Evolutionary conservation across 2,329 filamentous ascomycete species (phyloP), one percentile per base, ranked within the genome.

Genomic region (Aspergillus alliaceus): DNA sequence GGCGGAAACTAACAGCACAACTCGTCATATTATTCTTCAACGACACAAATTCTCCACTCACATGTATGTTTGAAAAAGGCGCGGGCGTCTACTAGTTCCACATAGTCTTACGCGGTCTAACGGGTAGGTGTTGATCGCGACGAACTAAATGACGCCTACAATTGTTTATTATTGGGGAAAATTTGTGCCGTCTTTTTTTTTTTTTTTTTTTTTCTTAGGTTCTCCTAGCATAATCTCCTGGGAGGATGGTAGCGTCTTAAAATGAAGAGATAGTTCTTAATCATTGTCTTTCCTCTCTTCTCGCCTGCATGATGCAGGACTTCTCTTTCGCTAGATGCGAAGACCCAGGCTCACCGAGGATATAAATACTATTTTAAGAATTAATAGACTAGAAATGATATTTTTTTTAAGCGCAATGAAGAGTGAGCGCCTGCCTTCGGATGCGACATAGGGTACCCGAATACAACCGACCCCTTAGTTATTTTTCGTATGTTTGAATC

Each of bases 31-130:
- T 24, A 25, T 32, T 52, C 47, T 39, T 63, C 42, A 59, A 24
- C 7, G 15, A 44, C 14, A 24, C 24, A 25, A 7, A 25, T 60
- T 69, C 65, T 67, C 65, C 64, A 62, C 67, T 70, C 66, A 44
- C 58, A 29, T 48, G 46, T 62, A 65, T 57, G 58, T 55, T 9
- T 55, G 25, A 56, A 63, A 59, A 58, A 48, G 62, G 62, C 67
- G 61, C 63, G 44, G 69, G 69, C 67, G 69, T 69, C 65, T 59
- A 55, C 35, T 54, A 51, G 39, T 58, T 49, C 50, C 25, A 31
- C 29, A 32, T 46, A 29, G 37, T 4, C 24, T 7, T n/a, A 44
- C n/a, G 9, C 8, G 24, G 14, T 27, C 15, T 44, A n/a, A 7
- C 15, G 14, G 24, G 22, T 15, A 44, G 15, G 15, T 12, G n/a